phyloP scores from a whole-genome alignment of 441 rosid species.

The Adansonia madagascariensis region DNA sequence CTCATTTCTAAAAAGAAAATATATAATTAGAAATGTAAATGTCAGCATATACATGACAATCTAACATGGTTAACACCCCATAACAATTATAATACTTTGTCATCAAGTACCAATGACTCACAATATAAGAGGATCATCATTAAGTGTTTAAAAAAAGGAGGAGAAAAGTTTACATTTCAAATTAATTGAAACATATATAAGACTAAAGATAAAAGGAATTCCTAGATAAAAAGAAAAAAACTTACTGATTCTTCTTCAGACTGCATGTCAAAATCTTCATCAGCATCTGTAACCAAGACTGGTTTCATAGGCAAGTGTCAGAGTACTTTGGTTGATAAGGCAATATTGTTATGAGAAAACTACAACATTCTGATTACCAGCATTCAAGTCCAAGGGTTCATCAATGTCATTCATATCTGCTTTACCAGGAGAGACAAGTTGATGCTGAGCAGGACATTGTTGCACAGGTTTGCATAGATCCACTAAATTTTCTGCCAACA shows the following conservation, averaged over 20 bases:
- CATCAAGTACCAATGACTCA: too few relatives aligned
- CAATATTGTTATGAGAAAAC: constrained; percentile 20
- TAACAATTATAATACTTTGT: background rate
- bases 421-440: constrained; percentile 39
- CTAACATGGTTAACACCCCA: background rate
- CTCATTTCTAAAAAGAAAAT: too few relatives aligned
- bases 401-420: constrained; percentile 40
- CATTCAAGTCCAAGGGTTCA: constrained; percentile 43
- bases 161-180: background rate
- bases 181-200: background rate
- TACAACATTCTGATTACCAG: constrained; percentile 52
- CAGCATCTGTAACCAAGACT: constrained; percentile 52
- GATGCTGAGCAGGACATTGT: constrained; percentile 40
- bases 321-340: constrained; percentile 25
- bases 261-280: constrained; percentile 67
- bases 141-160: background rate
- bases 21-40: too few relatives aligned
- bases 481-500: constrained; percentile 96
- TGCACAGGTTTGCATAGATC: constrained; percentile 54
- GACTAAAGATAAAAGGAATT: constrained; percentile 19
- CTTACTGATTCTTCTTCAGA: constrained; percentile 83
- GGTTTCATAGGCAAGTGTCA: constrained; percentile 42
- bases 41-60: too few relatives aligned
- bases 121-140: background rate
- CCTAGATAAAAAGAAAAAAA: constrained; percentile 18